Evolutionary conservation across 2,329 filamentous ascomycete species (phyloP), one percentile per base, ranked within the genome.

Genomic region (Trichoderma sp.): DNA sequence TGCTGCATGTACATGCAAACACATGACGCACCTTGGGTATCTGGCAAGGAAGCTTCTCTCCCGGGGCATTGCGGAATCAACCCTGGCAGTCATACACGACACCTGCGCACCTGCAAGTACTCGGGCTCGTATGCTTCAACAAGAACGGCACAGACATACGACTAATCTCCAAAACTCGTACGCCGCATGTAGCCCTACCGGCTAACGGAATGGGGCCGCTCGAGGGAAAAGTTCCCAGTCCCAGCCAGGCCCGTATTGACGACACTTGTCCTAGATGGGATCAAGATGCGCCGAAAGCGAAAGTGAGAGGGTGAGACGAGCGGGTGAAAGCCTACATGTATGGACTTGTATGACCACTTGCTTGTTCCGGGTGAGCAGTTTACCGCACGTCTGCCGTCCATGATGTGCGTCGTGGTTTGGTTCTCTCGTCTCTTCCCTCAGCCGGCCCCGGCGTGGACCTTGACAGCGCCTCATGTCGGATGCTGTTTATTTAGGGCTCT

Each of bases 171-270:
- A 53, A 73, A 3, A 63, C 60, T 33, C 60, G 50, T 9, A 56
- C 18, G 31, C 53, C 24, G 35, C 45, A 60, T 63, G 66, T 66
- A 75, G 74, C 74, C 74, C 74, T 75, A 75, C 74, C 74, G 64
- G 72, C 72, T 74, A 68, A 27, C 72, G 72, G 59, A 14, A 56
- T 59, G 62, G 62, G 35, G 35, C 35, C 62, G 29, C 18, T 29
- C 14, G 3, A 21, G 50, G 50, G 53, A 60, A 74, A 45, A 74
- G 53, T 50, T 45, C 72, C 38, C 38, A 41, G 7, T 16, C 6
- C 72, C 29, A 60, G 29, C 18, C 59, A 63, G 29, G 38, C 18
- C 69, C 27, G 41, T 68, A 45, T 68, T 29, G 41, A 68, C 21
- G 56, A 45, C 68, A 71, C 68, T 63, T 71, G 56, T 63, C 68